These are phyloP conservation scores for Globisporangium viniferum DNA, from an alignment of 352 stramenopile species.

Conservation along the genomic window DNA sequence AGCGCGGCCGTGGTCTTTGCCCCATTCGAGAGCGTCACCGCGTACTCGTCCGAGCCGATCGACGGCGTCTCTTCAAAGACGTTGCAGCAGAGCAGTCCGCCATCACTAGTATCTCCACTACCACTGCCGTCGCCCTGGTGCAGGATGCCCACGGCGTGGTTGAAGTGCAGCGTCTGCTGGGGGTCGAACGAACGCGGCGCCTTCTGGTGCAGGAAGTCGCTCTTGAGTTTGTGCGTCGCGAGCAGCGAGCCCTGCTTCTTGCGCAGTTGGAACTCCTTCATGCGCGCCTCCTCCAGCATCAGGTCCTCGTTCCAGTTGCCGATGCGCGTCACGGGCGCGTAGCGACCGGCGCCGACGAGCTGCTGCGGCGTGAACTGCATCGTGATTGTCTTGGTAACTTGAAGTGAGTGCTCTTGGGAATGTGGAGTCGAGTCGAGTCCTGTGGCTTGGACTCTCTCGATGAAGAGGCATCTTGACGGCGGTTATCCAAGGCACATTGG, in stretches of 20 bases:
- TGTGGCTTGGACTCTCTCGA: no score
- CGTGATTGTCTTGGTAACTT: no score
- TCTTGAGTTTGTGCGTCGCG: constrained; percentile 76
- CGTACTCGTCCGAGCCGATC: constrained; percentile 73
- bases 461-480: no score
- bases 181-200: constrained; percentile 52
- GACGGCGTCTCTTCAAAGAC: constrained; percentile 83
- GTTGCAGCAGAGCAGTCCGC: constrained; percentile 52
- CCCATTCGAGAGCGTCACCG: constrained; percentile 40
- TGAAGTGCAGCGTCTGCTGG: constrained; percentile 37
- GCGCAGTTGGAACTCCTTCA: constrained; percentile 82
- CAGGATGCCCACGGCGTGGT: constrained; percentile 52
- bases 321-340: constrained; percentile 76
- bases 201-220: constrained; percentile 67
- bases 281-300: constrained; percentile 82
- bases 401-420: no score
- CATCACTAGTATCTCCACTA: background rate
- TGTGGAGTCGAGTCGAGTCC: no score
- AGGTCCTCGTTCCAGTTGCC: constrained; percentile 91
- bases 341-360: constrained; percentile 78
- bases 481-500: no score
- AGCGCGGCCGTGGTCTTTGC: constrained; percentile 14
- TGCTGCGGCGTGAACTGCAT: constrained; percentile 91
- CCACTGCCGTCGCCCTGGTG: constrained; percentile 50
- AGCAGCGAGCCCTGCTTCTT: constrained; percentile 80